Base-by-base conservation (phyloP, 2,329 filamentous ascomycete genomes). In the Pseudogymnoascus sp. region DNA sequence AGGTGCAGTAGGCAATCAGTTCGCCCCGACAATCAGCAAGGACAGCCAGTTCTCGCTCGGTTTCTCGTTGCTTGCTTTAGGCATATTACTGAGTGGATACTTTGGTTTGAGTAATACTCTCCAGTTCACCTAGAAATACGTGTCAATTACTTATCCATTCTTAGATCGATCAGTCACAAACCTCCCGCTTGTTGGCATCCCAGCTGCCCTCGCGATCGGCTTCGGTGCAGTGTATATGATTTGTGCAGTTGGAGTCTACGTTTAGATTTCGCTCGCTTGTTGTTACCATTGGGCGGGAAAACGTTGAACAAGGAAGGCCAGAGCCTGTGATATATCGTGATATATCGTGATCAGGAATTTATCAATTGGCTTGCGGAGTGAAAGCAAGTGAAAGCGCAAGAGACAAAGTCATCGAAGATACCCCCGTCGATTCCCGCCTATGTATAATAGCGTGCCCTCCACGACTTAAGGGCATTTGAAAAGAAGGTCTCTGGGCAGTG, bases 191-290 rank as follows among this genome's bases (percentile, higher is more conserved):
- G 80, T 96, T 68, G 92, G 90, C 62, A 73, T 96, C 64, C 92
- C 94, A 39, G 92, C 94, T 63, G 95, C 92, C 62, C 72, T 95
- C 68, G 88, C 91, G 64, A 83, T 96, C 76, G 92, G 89, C 57
- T 89, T 96, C 74, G 94, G 94, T 68, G 87, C 92, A 57, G 91
- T 99, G 48, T 96, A 94, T 77, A 96, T 96, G 88, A 97, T 99
- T 76, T 99, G 94, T 76, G 94, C 92, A 62, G 94, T 94, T 72
- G 94, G 94, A 73, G 94, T 99, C 71, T 97, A 99, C 85, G 90
- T 99, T 74, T 99, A 72, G 63, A 57, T 61, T 57, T 62, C 59
- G 59, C 60, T 59, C 61, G 3, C 60, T 59, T 60, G 13, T 7
- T 28, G 28, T 34, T 37, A 9, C 52, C 28, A 57, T 23, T 57